Evolutionary conservation across 441 rosid species (phyloP).

Genomic region (Francoa sonchifolia): DNA sequence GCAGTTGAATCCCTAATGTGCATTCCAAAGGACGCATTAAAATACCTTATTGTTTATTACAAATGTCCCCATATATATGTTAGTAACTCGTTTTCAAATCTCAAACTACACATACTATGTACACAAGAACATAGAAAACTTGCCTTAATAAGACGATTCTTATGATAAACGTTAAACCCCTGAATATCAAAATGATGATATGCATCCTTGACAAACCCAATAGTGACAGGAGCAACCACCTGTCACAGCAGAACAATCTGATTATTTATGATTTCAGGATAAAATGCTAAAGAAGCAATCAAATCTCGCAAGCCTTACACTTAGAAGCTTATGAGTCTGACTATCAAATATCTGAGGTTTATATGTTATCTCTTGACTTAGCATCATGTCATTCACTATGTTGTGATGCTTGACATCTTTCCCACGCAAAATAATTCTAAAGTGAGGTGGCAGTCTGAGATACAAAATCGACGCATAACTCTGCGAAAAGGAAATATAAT

Average conservation of each 20-base stretch:
- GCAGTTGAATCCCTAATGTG: no score
- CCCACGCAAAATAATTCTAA: conserved; percentile 82
- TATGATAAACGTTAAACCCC: conserved; percentile 94
- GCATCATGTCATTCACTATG: conserved; percentile 92
- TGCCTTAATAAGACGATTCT: conserved; percentile 87
- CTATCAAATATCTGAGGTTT: conserved; percentile 49
- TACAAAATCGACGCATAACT: conserved; percentile 85
- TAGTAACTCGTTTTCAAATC: no score
- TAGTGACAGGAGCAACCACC: conserved; percentile 62
- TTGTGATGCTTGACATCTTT: conserved; percentile 87
- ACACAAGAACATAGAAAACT: not conserved
- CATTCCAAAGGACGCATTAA: no score
- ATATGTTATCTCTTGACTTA: conserved; percentile 46
- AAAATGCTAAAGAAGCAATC: no score
- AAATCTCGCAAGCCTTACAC: conserved; percentile 28
- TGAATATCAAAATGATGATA: conserved; percentile 80
- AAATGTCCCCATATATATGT: no score
- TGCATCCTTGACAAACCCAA: conserved; percentile 98
- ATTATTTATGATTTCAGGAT: not conserved
- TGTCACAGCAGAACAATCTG: not conserved
- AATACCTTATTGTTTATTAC: no score
- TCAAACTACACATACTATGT: no score
- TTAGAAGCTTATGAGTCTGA: conserved; percentile 29
- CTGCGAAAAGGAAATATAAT: conserved; percentile 24
- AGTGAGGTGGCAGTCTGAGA: conserved; percentile 64